Percentiles rank a stretch among this genome's conserved stretches.
Conservation (phyloP, 768 basidiomycete species). For the Hydnum rufescens region DNA sequence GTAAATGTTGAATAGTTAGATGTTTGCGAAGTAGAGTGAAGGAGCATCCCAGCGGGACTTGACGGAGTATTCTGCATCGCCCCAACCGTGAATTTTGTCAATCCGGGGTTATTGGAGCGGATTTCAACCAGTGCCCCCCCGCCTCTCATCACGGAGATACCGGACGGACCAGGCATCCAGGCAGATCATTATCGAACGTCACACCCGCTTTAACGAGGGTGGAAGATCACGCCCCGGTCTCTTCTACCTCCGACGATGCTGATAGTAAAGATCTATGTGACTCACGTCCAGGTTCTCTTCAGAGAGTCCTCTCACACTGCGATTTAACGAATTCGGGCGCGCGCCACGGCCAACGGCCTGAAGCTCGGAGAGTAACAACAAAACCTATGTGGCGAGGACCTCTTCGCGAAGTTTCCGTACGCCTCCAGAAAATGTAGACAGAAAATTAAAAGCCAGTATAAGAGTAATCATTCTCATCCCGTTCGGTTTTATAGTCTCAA, state of each 20-base stretch:
- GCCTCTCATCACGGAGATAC: no score
- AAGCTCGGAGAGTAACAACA: no score
- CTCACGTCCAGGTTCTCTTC: constrained; percentile 9
- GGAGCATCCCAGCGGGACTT: background rate
- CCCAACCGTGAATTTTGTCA: constrained; percentile 11
- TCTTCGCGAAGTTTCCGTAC: constrained; percentile 32
- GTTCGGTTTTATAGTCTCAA: no score
- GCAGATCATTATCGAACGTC: no score
- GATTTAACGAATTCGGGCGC: constrained; percentile 10
- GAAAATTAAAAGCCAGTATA: no score
- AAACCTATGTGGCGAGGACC: constrained; percentile 48
- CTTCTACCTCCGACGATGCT: constrained; percentile 13
- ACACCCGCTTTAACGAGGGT: no score
- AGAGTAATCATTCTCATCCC: no score
- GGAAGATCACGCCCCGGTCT: no score
- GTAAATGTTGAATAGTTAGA: no score
- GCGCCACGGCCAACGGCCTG: constrained; percentile 1
- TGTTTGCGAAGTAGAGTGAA: background rate
- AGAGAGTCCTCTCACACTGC: constrained; percentile 9
- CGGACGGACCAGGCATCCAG: no score
- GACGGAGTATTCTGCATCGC: constrained; percentile 12
- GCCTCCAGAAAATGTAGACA: background rate
- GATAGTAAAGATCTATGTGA: constrained; percentile 11
- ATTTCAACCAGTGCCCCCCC: no score
- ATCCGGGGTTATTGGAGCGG: no score